Base-by-base conservation (phyloP, 2,329 filamentous ascomycete genomes). In the Clonostachys rosea region DNA sequence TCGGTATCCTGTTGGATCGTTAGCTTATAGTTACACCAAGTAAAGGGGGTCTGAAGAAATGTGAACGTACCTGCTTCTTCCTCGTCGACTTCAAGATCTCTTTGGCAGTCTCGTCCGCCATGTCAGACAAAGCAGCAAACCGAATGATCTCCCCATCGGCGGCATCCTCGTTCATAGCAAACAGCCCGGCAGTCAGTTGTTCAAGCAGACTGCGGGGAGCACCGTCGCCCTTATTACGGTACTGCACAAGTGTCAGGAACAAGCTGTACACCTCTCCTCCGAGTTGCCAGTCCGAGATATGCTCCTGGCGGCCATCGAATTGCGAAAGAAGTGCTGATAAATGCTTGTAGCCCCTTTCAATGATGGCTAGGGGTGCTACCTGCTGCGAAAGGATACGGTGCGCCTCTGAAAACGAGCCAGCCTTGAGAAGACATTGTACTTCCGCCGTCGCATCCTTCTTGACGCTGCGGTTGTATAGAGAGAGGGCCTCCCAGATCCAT, bases 401-500 rank as follows among this genome's bases (percentile, higher is more conserved):
- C 0, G 94, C 94, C 61, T 94, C 89, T 33, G 82, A 75, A 65
- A 84, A 87, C 40, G 88, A 83, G 37, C 80, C 78, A 3, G 91
- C 92, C 43, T 83, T 82, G 49, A 97, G 78, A 12, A 99, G 82
- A 58, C 85, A 94, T 47, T 86, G 78, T 10, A 92, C 87, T 64
- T 96, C 89, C 6, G 75, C 73, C 42, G 75, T 77, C 11, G 86
- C 76, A 61, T 91, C 83, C 52, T 83, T 81, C 58, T 79, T 81
- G 42, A 84, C 81, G 49, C 84, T 84, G 51, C 88, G 86, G 67
- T 90, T 91, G 65, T 87, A 86, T 13, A 92, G 75, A 12, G 91
- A 91, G 60, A 91, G 89, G 16, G 94, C 89, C 50, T 89, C 82
- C 83, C 89, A 95, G 44, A 97, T 76, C 91, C 92, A 95, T 5